Conservation (phyloP, 768 basidiomycete genomes). For the Hypsizygus marmoreus region DNA sequence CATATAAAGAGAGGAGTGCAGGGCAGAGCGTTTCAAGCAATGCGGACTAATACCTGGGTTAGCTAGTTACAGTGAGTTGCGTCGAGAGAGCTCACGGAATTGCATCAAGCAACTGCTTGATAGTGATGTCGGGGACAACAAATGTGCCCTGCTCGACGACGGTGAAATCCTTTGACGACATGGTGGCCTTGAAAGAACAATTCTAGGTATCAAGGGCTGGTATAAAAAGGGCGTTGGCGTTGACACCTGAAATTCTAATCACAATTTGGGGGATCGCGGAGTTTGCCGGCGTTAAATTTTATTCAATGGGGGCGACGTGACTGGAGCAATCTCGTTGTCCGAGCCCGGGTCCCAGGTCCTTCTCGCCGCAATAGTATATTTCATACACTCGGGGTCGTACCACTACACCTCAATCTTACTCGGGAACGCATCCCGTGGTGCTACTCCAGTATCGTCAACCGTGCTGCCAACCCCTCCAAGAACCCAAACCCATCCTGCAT, state of each 20-base stretch:
- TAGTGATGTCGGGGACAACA: constrained; percentile 78
- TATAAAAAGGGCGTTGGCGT: constrained; percentile 13
- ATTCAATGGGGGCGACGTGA: too few species aligned
- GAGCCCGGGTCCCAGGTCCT: constrained; percentile 1
- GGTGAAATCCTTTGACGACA: constrained; percentile 36
- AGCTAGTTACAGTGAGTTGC: too few species aligned
- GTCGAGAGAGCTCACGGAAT: constrained; percentile 75
- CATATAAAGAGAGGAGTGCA: constrained; percentile 80
- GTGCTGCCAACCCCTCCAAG: constrained; percentile 58
- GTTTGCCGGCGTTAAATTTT: constrained; percentile 13
- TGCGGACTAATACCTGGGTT: too few species aligned
- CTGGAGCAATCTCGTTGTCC: constrained; percentile 18
- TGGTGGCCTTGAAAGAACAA: constrained; percentile 21
- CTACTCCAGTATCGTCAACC: constrained; percentile 45
- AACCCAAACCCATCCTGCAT: constrained; percentile 66
- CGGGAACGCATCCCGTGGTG: neutral
- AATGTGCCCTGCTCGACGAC: constrained; percentile 59
- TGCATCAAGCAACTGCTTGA: constrained; percentile 82
- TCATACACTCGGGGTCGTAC: neutral
- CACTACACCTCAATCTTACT: too few species aligned
- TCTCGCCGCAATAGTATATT: neutral
- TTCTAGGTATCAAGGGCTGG: constrained; percentile 7
- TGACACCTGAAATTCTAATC: constrained; percentile 5
- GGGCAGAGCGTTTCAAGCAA: constrained; percentile 88
- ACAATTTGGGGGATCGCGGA: constrained; percentile 16